These are phyloP conservation scores for Trichoderma arundinaceum DNA, from an alignment of 2,329 filamentous ascomycete genomes.

Conservation along the genomic window DNA sequence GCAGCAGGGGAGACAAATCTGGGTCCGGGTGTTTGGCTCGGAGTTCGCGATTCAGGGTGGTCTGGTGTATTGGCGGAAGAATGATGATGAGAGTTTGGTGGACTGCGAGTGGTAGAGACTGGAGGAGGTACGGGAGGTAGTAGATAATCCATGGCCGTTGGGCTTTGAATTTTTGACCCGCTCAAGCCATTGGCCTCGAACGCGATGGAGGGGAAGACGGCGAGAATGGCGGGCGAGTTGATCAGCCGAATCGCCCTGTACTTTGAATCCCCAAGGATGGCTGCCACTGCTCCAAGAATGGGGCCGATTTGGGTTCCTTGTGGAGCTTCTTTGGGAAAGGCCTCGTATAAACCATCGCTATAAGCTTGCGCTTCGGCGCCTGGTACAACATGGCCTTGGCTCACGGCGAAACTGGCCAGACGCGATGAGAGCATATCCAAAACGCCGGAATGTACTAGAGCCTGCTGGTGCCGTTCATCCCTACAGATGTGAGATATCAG, in stretches of 20 bases:
- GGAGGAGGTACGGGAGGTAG: slow-evolving; percentile 63
- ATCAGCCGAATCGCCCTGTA: slow-evolving; percentile 75
- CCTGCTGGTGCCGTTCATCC: slow-evolving; percentile 71
- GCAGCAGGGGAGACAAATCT: slow-evolving; percentile 41
- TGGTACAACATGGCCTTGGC: slow-evolving; percentile 71
- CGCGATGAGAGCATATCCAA: slow-evolving; percentile 78
- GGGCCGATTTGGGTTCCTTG: slow-evolving; percentile 65
- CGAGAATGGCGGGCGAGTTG: slow-evolving; percentile 70
- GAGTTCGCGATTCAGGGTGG: slow-evolving; percentile 40
- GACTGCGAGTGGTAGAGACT: slow-evolving; percentile 46
- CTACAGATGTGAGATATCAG: slow-evolving; percentile 66
- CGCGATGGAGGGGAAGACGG: slow-evolving; percentile 68
- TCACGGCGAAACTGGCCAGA: slow-evolving; percentile 72
- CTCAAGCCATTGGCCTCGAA: slow-evolving; percentile 41
- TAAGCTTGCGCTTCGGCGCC: slow-evolving; percentile 62
- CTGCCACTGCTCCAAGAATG: slow-evolving; percentile 76
- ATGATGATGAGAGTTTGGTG: slow-evolving; percentile 37
- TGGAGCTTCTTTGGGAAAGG: slow-evolving; percentile 67
- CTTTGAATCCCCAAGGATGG: slow-evolving; percentile 79
- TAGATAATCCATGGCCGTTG: slow-evolving; percentile 68
- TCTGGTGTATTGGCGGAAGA: slow-evolving; percentile 37
- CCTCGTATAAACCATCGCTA: slow-evolving; percentile 60
- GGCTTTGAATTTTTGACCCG: slow-evolving; percentile 50
- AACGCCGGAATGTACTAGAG: slow-evolving; percentile 74
- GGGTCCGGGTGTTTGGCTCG: slow-evolving; percentile 40